Evolutionary conservation across 805 yeast species (phyloP).

Genomic region (Cyberlindnera euphorbiiphila): DNA sequence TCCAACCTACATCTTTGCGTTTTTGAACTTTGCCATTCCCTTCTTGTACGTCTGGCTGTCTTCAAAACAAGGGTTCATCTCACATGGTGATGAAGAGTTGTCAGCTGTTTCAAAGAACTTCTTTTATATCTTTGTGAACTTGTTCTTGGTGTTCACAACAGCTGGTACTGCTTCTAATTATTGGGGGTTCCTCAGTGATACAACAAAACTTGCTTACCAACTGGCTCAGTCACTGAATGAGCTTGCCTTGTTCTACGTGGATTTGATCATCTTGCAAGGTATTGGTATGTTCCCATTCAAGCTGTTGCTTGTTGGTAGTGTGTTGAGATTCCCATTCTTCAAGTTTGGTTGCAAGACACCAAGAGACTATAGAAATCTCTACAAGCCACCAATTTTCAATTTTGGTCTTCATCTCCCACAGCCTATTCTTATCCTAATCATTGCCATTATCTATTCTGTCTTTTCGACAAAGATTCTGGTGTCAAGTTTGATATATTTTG

Average conservation of each 20-base stretch:
- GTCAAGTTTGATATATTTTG: slow-evolving; percentile 80
- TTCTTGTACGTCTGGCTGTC: slow-evolving; percentile 83
- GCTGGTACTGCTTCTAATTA: slow-evolving; percentile 87
- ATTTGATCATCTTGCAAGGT: slow-evolving; percentile 76
- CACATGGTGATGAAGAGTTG: slow-evolving; percentile 89
- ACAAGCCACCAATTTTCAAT: slow-evolving; percentile 87
- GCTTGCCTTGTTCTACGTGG: slow-evolving; percentile 84
- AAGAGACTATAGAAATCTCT: slow-evolving; percentile 68
- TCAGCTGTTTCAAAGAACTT: slow-evolving; percentile 90
- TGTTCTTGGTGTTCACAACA: slow-evolving; percentile 89
- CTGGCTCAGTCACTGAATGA: slow-evolving; percentile 78
- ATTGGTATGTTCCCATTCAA: slow-evolving; percentile 89
- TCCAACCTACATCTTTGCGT: slow-evolving; percentile 87
- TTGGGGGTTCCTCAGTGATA: slow-evolving; percentile 80
- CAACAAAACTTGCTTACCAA: slow-evolving; percentile 83
- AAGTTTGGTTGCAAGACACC: slow-evolving; percentile 70
- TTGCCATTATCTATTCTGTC: slow-evolving; percentile 82
- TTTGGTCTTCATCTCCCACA: slow-evolving; percentile 91
- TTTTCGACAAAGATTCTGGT: slow-evolving; percentile 83
- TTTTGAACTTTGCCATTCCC: slow-evolving; percentile 80
- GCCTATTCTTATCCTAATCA: slow-evolving; percentile 80
- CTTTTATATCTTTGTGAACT: slow-evolving; percentile 88
- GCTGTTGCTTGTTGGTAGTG: slow-evolving; percentile 73
- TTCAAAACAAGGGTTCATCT: slow-evolving; percentile 79
- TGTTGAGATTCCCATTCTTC: slow-evolving; percentile 70